These are phyloP conservation scores for Talaromyces ruber DNA, from an alignment of 495 filamentous ascomycete species.

Conservation along the genomic window DNA sequence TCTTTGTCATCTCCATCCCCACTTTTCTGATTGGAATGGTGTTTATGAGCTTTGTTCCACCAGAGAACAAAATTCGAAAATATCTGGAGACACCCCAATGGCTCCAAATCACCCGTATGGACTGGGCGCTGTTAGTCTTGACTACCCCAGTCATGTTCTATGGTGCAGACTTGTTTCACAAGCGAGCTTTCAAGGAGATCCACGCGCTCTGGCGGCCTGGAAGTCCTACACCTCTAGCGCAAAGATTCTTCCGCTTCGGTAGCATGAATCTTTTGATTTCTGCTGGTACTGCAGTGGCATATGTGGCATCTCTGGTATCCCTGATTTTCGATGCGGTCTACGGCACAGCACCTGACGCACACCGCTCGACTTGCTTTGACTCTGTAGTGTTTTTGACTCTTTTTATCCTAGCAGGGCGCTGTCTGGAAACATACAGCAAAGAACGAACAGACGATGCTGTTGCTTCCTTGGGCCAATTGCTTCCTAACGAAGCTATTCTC, in stretches of 20 bases:
- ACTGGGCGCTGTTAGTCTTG: constrained; percentile 78
- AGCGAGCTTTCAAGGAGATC: constrained; percentile 72
- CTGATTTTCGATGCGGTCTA: constrained; percentile 58
- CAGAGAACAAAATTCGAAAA: constrained; percentile 41
- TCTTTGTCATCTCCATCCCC: constrained; percentile 66
- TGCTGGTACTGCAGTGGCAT: constrained; percentile 80
- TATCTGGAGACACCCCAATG: constrained; percentile 61
- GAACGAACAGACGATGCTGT: constrained; percentile 86
- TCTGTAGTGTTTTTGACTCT: constrained; percentile 90
- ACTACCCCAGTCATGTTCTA: constrained; percentile 87
- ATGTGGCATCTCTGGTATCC: constrained; percentile 73
- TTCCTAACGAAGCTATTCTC: constrained; percentile 64
- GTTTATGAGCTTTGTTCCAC: constrained; percentile 73
- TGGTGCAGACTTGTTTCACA: constrained; percentile 80
- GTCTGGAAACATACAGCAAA: constrained; percentile 88
- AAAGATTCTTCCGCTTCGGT: constrained; percentile 86
- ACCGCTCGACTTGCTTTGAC: constrained; percentile 80
- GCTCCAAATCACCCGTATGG: constrained; percentile 64
- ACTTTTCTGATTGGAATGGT: constrained; percentile 87
- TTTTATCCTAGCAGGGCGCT: constrained; percentile 77
- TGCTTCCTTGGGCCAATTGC: constrained; percentile 64
- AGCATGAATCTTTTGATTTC: constrained; percentile 96
- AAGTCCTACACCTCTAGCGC: constrained; percentile 64
- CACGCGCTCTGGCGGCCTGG: constrained; percentile 67
- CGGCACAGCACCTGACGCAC: constrained; percentile 22